Evolutionary conservation across 2,329 filamentous ascomycete species (phyloP).

Genomic region (Colletotrichum sp.): DNA sequence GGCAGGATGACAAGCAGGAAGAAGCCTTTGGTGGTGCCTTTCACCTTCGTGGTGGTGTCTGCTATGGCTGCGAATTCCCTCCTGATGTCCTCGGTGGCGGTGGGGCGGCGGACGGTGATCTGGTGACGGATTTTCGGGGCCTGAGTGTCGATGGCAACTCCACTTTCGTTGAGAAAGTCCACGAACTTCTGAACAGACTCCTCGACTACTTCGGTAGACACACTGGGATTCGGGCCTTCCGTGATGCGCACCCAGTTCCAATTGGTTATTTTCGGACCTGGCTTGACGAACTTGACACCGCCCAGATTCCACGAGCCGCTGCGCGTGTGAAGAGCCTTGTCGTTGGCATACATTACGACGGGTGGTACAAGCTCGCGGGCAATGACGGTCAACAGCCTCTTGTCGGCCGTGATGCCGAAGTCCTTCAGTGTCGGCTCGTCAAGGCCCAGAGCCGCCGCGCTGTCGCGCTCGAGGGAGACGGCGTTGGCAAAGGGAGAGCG

Average conservation of each 20-base stretch:
- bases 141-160: slow-evolving; percentile 40
- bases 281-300: slow-evolving; percentile 58
- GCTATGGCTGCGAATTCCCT: background rate
- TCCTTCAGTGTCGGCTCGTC: slow-evolving; percentile 39
- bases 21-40: slow-evolving; percentile 29
- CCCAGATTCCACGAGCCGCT: slow-evolving; percentile 75
- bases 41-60: slow-evolving; percentile 20
- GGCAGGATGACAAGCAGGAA: slow-evolving; percentile 68
- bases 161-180: slow-evolving; percentile 37
- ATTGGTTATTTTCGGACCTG: slow-evolving; percentile 47
- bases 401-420: slow-evolving; percentile 69
- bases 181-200: slow-evolving; percentile 37
- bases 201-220: background rate
- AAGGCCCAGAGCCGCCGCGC: slow-evolving; percentile 64
- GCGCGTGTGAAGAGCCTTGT: slow-evolving; percentile 33
- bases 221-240: background rate
- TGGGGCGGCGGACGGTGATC: background rate
- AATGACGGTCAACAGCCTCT: slow-evolving; percentile 71
- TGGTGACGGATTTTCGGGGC: background rate
- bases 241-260: slow-evolving; percentile 58
- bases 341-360: slow-evolving; percentile 58
- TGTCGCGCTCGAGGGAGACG: slow-evolving; percentile 64
- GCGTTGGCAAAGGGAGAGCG: slow-evolving; percentile 71
- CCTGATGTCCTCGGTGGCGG: background rate
- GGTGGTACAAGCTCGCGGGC: slow-evolving; percentile 73